Conservation (phyloP, 2,329 filamentous ascomycete genomes). For the Fusarium tupiense region DNA sequence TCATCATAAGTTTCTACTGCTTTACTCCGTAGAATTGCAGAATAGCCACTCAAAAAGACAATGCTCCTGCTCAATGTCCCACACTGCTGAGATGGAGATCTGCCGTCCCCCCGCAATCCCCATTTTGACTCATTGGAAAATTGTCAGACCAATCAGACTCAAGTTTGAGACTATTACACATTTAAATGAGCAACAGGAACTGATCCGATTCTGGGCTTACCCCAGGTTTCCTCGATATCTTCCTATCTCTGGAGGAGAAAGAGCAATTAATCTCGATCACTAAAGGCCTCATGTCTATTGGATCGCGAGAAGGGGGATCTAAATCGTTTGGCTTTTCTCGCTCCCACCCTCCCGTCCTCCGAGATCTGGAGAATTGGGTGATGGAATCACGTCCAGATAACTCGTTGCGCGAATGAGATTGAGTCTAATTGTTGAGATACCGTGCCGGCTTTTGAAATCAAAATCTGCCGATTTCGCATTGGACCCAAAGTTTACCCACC, state of each 20-base stretch:
- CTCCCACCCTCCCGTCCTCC: conserved; percentile 26
- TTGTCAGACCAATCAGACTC: conserved; percentile 19
- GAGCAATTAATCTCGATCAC: conserved; percentile 35
- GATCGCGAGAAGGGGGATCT: conserved; percentile 28
- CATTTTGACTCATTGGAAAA: conserved; percentile 14
- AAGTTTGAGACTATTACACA: conserved; percentile 25
- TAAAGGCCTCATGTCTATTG: conserved; percentile 40
- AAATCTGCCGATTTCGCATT: conserved; percentile 33
- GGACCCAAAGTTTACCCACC: conserved; percentile 10
- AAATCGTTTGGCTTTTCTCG: conserved; percentile 13
- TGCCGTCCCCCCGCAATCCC: conserved; percentile 41
- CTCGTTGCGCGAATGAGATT: conserved; percentile 36
- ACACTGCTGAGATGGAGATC: conserved; percentile 33
- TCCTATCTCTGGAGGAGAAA: conserved; percentile 29
- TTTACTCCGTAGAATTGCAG: neutral
- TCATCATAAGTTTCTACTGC: neutral
- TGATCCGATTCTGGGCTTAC: conserved; percentile 23
- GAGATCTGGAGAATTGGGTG: conserved; percentile 32
- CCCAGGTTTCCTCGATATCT: conserved; percentile 43
- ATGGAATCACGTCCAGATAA: conserved; percentile 39
- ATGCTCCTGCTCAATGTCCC: conserved; percentile 12
- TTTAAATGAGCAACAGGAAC: conserved; percentile 42
- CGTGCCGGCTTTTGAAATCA: conserved; percentile 28
- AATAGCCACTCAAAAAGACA: neutral
- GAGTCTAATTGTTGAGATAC: conserved; percentile 21